A percentile compares a stretch with the other conserved stretches of the same genome.
Evolutionary conservation across 2,329 filamentous ascomycete genomes (phyloP).

Genomic region (Curvularia lunata): DNA sequence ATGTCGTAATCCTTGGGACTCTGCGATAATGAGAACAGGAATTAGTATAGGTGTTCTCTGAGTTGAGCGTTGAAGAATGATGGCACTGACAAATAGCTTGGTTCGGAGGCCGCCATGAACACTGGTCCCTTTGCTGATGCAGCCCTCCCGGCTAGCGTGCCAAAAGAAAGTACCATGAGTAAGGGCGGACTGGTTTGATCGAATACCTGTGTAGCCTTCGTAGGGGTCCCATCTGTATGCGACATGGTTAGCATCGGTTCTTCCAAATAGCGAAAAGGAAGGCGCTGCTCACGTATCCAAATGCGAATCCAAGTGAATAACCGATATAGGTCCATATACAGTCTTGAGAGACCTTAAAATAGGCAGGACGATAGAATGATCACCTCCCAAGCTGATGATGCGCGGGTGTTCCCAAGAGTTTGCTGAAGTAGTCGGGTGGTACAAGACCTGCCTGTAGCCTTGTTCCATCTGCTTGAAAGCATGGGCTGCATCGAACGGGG

Average conservation of each 20-base stretch:
- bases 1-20: neutral
- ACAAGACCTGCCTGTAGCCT: neutral
- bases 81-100: neutral
- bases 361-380: neutral
- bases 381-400: neutral
- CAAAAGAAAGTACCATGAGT: neutral
- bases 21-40: neutral
- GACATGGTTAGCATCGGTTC: neutral
- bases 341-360: neutral
- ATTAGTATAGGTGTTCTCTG: neutral
- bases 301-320: neutral
- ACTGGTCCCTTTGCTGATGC: neutral
- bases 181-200: neutral
- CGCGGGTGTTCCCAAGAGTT: neutral
- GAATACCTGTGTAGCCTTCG: neutral
- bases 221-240: neutral
- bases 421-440: neutral
- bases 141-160: neutral
- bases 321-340: neutral
- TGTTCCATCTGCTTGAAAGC: neutral
- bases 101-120: neutral
- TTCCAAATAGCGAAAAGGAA: neutral
- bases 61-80: neutral
- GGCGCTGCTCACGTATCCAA: neutral
- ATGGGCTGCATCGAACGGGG: neutral